phyloP scores from a whole-genome alignment of 371 early-diverging fungal genomes.

The Mortierella sp. region DNA sequence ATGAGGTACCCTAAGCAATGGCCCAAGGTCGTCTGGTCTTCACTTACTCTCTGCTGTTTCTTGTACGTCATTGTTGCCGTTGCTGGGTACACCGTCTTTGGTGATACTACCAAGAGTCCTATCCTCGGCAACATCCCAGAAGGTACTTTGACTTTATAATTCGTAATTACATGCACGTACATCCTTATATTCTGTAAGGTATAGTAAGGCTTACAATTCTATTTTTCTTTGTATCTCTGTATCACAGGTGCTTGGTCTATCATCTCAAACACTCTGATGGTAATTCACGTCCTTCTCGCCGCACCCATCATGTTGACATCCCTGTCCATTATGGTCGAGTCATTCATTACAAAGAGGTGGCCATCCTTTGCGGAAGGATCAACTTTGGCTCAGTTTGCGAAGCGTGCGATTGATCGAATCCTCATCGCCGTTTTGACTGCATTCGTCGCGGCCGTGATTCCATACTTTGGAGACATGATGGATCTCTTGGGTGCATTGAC shows the following conservation, averaged over 20 bases:
- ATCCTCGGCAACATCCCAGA: slow-evolving; percentile 77
- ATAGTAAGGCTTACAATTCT: too few relatives aligned
- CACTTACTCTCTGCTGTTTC: slow-evolving; percentile 74
- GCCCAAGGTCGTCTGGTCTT: slow-evolving; percentile 72
- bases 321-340: slow-evolving; percentile 58
- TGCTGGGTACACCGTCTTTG: slow-evolving; percentile 86
- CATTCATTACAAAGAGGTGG: slow-evolving; percentile 10
- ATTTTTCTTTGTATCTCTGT: background rate
- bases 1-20: slow-evolving; percentile 82
- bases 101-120: slow-evolving; percentile 72
- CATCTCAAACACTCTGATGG: slow-evolving; percentile 55
- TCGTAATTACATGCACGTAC: background rate
- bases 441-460: slow-evolving; percentile 70
- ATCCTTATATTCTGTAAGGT: background rate
- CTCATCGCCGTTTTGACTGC: slow-evolving; percentile 59
- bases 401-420: slow-evolving; percentile 63
- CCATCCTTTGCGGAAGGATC: slow-evolving; percentile 20
- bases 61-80: slow-evolving; percentile 81
- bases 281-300: slow-evolving; percentile 66
- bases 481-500: slow-evolving; percentile 77
- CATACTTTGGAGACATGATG: slow-evolving; percentile 82
- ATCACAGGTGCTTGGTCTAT: slow-evolving; percentile 23
- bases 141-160: slow-evolving; percentile 44
- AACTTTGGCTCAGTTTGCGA: slow-evolving; percentile 43
- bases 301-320: slow-evolving; percentile 66